Percentiles rank a stretch among this genome's conserved stretches.
phyloP scores from a whole-genome alignment of 345 rosid species.

The Syzygium oleosum region DNA sequence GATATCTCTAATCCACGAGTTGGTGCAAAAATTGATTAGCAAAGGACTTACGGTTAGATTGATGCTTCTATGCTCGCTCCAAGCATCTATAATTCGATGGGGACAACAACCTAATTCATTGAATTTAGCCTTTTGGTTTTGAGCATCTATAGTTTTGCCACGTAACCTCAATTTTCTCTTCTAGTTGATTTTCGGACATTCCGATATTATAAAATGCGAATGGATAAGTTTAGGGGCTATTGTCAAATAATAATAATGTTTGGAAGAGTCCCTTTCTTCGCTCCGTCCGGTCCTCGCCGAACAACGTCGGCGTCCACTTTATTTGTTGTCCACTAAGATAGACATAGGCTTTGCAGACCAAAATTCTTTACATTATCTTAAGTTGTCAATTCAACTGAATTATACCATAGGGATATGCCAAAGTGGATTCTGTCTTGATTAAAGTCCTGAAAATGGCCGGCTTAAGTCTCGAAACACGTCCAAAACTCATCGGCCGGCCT shows the following conservation, averaged over 20 bases:
- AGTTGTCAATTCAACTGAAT: not conserved
- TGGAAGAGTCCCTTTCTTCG: not conserved
- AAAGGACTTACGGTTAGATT: not conserved
- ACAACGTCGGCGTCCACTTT: no score
- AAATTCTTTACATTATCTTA: no score
- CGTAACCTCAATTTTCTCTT: not conserved
- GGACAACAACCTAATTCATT: not conserved
- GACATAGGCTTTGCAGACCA: not conserved
- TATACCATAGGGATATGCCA: no score
- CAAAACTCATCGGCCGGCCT: no score
- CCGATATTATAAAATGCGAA: not conserved
- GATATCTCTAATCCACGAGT: not conserved
- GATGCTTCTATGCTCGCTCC: not conserved
- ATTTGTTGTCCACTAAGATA: no score
- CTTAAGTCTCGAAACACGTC: no score
- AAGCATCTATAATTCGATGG: not conserved
- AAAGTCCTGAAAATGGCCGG: no score
- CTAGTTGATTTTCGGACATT: not conserved
- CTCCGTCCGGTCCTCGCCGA: not conserved
- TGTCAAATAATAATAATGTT: not conserved
- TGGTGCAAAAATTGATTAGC: not conserved
- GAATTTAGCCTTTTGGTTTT: not conserved
- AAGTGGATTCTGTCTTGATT: no score
- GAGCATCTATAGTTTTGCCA: not conserved
- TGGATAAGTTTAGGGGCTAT: not conserved